Evolutionary conservation across 192 early-diverging fungal species (phyloP), one percentile per base, ranked within the genome.

Genomic region (Spizellomyces sp.): DNA sequence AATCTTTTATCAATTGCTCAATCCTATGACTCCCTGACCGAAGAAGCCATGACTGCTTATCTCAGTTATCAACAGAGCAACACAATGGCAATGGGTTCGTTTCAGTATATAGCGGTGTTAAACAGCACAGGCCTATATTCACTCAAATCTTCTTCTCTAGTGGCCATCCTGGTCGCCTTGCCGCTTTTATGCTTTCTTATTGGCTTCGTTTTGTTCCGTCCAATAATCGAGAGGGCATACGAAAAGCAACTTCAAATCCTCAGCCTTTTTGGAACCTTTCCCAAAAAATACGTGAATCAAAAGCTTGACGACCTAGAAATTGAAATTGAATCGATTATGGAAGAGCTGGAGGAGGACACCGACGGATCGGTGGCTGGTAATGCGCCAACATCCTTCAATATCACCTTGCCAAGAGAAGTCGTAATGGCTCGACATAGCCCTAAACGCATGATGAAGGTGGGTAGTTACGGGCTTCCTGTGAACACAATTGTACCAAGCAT

Each of bases 261-360:
- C 17, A 44, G 27, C 14, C 64, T 73, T 9, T 17, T 64, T 19
- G 45, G 17, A 9, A 27, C 44, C n/a, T 12, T 73, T 5, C 56
- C 63, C 7, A 27, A 47, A 36, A 57, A 73, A 47, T 66, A 55
- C 42, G 64, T 59, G 6, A 66, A 54, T 19, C 45, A 59, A 45
- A 52, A 36, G 43, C 47, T 73, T 14, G 55, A 93, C 56, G 22
- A 79, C 63, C 36, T 87, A 68, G 67, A 93, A 72, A 44, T 83
- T 78, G 77, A 93, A 66, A 68, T 87, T 90, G 63, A 73, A 45
- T 60, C 47, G 42, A 58, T 73, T 4, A 57, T 73, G 54, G 71
- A 73, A 19, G 71, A 73, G 41, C 43, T 73, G 9, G 71, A 70
- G 12, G 68, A 45, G 43, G 50, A 54, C 17, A n/a, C 50, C 17